A percentile compares a stretch with the other conserved stretches of the same genome.
These are phyloP conservation scores for Eucalyptus microcorys DNA, from an alignment of 345 rosid species.

Conservation along the genomic window DNA sequence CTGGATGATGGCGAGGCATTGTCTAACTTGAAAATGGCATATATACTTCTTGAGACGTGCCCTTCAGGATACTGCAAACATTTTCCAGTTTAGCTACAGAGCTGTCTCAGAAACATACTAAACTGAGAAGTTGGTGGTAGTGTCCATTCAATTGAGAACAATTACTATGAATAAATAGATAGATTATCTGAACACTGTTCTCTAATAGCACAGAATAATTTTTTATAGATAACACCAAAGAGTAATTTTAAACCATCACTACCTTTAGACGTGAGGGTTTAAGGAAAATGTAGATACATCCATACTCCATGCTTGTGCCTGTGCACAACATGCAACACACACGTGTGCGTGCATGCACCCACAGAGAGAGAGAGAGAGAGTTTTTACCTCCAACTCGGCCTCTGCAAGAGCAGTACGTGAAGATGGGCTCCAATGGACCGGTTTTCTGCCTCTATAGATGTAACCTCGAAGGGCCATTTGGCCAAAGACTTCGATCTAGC, in stretches of 20 bases:
- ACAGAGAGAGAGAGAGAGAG: not conserved
- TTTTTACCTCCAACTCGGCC: slow-evolving; percentile 89
- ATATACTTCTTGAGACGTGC: slow-evolving; percentile 89
- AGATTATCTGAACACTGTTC: not conserved
- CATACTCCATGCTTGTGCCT: not conserved
- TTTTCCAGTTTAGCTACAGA: not conserved
- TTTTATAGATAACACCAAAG: not conserved
- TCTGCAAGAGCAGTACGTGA: slow-evolving; percentile 98
- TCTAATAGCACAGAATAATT: not conserved
- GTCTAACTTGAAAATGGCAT: slow-evolving; percentile 55
- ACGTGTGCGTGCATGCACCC: too few relatives aligned
- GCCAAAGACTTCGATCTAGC: slow-evolving; percentile 89
- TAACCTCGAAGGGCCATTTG: slow-evolving; percentile 83
- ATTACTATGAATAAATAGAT: not conserved
- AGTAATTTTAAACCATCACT: not conserved
- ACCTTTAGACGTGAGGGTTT: not conserved
- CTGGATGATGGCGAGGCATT: slow-evolving; percentile 22
- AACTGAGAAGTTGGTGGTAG: not conserved
- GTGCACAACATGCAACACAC: not conserved
- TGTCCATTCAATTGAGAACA: not conserved
- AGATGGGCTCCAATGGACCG: slow-evolving; percentile 98
- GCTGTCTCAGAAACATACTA: not conserved
- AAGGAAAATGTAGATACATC: not conserved
- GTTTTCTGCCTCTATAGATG: slow-evolving; percentile 92
- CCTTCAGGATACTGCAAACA: slow-evolving; percentile 82